Evolutionary conservation across 2,329 filamentous ascomycete species (phyloP), one percentile per base, ranked within the genome.

Genomic region (Colletotrichum eleusines): DNA sequence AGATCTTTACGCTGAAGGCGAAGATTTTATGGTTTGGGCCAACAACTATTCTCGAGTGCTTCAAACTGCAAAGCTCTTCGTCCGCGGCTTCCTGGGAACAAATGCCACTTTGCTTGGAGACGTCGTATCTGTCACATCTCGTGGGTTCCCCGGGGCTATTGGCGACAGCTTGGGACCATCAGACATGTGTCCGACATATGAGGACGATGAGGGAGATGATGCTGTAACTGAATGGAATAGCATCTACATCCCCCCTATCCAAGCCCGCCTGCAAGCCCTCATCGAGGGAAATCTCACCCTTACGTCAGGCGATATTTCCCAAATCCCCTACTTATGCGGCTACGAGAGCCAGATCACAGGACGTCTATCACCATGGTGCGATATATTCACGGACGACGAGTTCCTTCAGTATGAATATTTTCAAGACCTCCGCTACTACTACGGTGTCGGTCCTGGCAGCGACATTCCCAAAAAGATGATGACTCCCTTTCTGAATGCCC

Each of bases 261-360:
- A 82, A 68, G 78, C 83, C 31, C 86, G 90, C 4, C 80, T 92
- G 57, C 87, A 90, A 73, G 71, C 79, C 7, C 76, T 88, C 42
- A 83, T 91, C 40, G 75, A 78, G 0, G 89, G 90, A 1, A 81
- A 84, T 48, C 83, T 92, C 42, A 85, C 84, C 1, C 83, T 92
- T 42, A 84, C 83, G 0, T 80, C 84, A 40, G 79, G 78, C 1
- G 88, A 92, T 68, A 81, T 90, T 51, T 82, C 80, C 9, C 84
- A 86, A 54, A 89, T 92, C 60, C 89, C 90, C 0, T 92, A 92
- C 74, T 83, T 92, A n/a, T 93, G 91, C 74, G 91, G 89, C 5
- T 93, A 91, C 70, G 91, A 93, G 75, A 89, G 86, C 3, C 90
- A 92, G 75, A 91, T 92, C 73, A 88, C 84, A 0, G 90, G 90